phyloP scores from a whole-genome alignment of 2,329 filamentous ascomycete genomes.

The Ophiostoma triangulosporum region DNA sequence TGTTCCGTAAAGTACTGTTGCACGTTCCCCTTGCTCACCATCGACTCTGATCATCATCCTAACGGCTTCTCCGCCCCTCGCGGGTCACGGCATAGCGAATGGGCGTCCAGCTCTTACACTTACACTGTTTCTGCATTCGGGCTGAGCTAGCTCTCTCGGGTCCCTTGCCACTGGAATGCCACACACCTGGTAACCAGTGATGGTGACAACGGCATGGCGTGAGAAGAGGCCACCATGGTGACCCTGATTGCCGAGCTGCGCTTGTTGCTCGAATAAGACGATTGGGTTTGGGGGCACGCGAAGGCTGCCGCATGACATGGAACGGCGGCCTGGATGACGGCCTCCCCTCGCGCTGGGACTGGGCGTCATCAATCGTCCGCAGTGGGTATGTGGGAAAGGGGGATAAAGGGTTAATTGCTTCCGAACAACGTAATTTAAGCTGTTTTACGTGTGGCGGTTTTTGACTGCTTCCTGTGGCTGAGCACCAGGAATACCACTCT shows the following conservation, averaged over 20 bases:
- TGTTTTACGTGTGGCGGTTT: too few relatives aligned
- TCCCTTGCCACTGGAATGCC: too few relatives aligned
- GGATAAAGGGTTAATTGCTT: neutral
- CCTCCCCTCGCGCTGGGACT: neutral
- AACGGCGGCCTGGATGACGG: neutral
- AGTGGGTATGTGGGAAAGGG: neutral
- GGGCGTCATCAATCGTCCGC: neutral
- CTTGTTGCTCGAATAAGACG: neutral
- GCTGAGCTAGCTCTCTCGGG: too few relatives aligned
- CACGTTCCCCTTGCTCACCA: neutral
- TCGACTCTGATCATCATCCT: neutral
- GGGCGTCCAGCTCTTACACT: constrained; percentile 4
- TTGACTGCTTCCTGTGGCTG: too few relatives aligned
- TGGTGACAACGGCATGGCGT: neutral
- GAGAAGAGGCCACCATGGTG: neutral
- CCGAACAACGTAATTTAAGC: too few relatives aligned
- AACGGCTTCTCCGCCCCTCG: constrained; percentile 6
- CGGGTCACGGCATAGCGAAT: constrained; percentile 4
- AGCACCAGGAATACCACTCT: too few relatives aligned
- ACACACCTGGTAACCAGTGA: neutral
- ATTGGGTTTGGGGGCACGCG: neutral
- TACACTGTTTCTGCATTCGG: too few relatives aligned
- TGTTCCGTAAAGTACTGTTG: neutral
- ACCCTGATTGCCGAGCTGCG: neutral
- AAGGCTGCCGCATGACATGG: neutral